Percentiles rank a stretch among this genome's conserved stretches.
Evolutionary conservation across 768 basidiomycete species (phyloP).

Genomic region (Tephrocybe rancida): DNA sequence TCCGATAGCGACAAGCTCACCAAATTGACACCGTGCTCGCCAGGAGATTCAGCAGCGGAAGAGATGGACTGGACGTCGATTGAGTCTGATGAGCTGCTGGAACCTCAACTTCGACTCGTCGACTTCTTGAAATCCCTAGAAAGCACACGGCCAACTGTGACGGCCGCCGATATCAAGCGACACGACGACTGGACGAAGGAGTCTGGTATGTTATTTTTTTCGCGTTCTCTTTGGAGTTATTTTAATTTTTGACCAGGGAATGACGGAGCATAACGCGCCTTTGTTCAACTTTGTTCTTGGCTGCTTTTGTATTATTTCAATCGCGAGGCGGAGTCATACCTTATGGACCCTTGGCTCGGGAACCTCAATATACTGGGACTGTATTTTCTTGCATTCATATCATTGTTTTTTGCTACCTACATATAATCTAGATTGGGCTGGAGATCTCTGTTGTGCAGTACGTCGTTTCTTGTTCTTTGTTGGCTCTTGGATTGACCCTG

Average conservation of each 20-base stretch:
- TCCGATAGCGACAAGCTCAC: slow-evolving; percentile 23
- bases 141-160: slow-evolving; percentile 85
- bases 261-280: slow-evolving; percentile 15
- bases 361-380: slow-evolving; percentile 1
- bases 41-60: slow-evolving; percentile 81
- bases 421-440: slow-evolving; percentile 3
- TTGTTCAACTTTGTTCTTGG: neutral
- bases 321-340: too few species aligned
- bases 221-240: neutral
- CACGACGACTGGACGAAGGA: slow-evolving; percentile 87
- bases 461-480: neutral
- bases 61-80: slow-evolving; percentile 93
- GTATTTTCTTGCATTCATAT: slow-evolving; percentile 2
- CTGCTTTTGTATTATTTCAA: too few species aligned
- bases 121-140: slow-evolving; percentile 86
- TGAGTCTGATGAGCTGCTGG: slow-evolving; percentile 85
- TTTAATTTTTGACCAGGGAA: slow-evolving; percentile 12
- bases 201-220: slow-evolving; percentile 55
- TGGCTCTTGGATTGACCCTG: neutral
- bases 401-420: slow-evolving; percentile 1
- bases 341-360: neutral
- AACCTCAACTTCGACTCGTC: slow-evolving; percentile 74
- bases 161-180: slow-evolving; percentile 80
- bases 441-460: neutral
- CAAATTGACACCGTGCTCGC: slow-evolving; percentile 96